Conservation (phyloP, 1,284 basidiomycete genomes). For the Apiotrichum laibachii region DNA sequence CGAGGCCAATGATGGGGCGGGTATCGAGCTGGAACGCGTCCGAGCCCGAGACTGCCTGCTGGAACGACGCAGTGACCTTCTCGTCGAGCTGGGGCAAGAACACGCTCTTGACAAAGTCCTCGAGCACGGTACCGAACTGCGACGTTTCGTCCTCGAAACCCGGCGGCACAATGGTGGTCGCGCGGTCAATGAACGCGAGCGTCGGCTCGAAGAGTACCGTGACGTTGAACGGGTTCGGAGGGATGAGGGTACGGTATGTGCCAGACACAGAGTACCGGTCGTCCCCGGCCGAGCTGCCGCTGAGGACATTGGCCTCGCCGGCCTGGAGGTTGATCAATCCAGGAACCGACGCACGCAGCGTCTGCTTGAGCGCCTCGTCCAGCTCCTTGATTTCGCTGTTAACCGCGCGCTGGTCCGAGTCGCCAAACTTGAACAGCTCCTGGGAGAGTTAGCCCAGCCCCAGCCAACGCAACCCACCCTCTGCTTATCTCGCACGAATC, state of each 20-base stretch:
- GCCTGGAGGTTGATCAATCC: constrained; percentile 66
- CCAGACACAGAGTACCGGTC: constrained; percentile 66
- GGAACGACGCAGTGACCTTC: constrained; percentile 84
- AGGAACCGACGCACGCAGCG: constrained; percentile 86
- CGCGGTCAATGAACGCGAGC: constrained; percentile 74
- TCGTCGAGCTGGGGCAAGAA: constrained; percentile 95
- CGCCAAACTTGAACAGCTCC: constrained; percentile 79
- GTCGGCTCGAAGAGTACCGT: constrained; percentile 92
- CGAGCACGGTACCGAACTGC: constrained; percentile 66
- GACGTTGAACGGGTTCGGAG: constrained; percentile 92
- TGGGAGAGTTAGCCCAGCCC: not conserved
- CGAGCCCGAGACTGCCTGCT: constrained; percentile 73
- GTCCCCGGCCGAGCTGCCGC: constrained; percentile 56
- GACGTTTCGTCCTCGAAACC: constrained; percentile 65
- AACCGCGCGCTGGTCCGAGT: constrained; percentile 73
- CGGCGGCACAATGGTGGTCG: constrained; percentile 66
- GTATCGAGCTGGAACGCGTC: constrained; percentile 69
- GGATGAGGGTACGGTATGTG: constrained; percentile 80
- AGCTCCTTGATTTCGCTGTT: constrained; percentile 68
- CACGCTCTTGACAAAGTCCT: constrained; percentile 90
- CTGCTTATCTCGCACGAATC: constrained; percentile 68
- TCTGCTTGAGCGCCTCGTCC: constrained; percentile 80
- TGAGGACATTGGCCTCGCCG: constrained; percentile 57
- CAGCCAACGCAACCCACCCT: constrained; percentile 58
- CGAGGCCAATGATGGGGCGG: constrained; percentile 19